phyloP scores from a whole-genome alignment of 164 flowering plant species.

The Umbilicus rupestris region DNA sequence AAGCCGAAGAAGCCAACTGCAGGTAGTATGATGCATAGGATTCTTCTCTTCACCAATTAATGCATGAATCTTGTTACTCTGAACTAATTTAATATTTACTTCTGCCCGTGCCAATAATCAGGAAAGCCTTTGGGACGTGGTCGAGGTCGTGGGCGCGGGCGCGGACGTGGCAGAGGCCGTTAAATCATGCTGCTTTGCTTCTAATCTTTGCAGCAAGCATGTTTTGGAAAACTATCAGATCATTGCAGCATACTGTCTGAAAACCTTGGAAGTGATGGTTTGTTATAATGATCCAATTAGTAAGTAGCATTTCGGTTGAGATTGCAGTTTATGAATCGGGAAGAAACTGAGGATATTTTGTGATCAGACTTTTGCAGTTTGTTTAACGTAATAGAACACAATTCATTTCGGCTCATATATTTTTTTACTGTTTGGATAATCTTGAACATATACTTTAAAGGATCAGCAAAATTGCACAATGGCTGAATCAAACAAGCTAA shows the following conservation, averaged over 20 bases:
- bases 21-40: conserved; percentile 27
- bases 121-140: conserved; percentile 86
- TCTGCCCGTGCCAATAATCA: conserved; percentile 12
- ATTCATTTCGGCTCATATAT: neutral
- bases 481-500: too few relatives aligned
- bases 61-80: neutral
- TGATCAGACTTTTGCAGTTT: neutral
- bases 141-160: conserved; percentile 85
- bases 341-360: neutral
- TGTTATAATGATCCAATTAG: neutral
- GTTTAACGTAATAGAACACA: neutral
- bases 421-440: too few relatives aligned
- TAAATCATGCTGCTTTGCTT: neutral
- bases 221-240: neutral
- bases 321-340: neutral
- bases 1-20: conserved; percentile 91
- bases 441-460: too few relatives aligned
- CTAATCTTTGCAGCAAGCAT: neutral
- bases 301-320: neutral
- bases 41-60: neutral
- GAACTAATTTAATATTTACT: neutral
- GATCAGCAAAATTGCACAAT: too few relatives aligned
- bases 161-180: conserved; percentile 77
- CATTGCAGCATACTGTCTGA: conserved; percentile 2
- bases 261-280: conserved; percentile 5